Percentiles rank a stretch among this genome's conserved stretches.
phyloP scores from a whole-genome alignment of 306 rosid species.

The Medicago ruthenica region DNA sequence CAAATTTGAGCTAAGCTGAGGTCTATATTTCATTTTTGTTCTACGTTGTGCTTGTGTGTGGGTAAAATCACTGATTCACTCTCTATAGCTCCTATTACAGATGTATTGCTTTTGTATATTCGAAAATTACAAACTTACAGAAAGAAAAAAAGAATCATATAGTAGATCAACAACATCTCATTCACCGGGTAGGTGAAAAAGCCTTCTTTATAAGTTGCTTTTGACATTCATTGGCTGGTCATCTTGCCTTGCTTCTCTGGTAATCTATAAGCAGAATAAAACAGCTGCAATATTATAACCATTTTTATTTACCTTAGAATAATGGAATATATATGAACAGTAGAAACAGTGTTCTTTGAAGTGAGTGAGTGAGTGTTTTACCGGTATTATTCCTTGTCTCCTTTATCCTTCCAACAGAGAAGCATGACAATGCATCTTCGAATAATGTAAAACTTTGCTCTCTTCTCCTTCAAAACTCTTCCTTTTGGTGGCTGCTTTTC shows the following conservation, averaged over 20 bases:
- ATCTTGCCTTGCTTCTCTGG: conserved; percentile 41
- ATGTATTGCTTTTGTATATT: conserved; percentile 35
- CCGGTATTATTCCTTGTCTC: conserved; percentile 44
- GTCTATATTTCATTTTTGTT: conserved; percentile 14
- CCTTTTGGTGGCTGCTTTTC: conserved; percentile 50
- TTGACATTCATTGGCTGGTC: neutral
- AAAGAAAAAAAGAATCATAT: conserved; percentile 32
- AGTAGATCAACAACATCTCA: conserved; percentile 16
- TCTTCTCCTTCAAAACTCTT: conserved; percentile 53
- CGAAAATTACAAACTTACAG: conserved; percentile 38
- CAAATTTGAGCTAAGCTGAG: conserved; percentile 29
- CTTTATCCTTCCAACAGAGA: conserved; percentile 58
- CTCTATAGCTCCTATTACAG: conserved; percentile 34
- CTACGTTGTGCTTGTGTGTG: conserved; percentile 39
- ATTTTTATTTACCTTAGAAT: conserved; percentile 21
- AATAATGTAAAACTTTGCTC: conserved; percentile 59
- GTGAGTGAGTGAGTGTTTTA: conserved; percentile 34
- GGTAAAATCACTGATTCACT: conserved; percentile 32
- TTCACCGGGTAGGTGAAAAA: conserved; percentile 32
- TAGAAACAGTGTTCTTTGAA: conserved; percentile 16
- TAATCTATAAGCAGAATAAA: conserved; percentile 13
- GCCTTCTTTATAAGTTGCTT: conserved; percentile 36
- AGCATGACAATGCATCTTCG: conserved; percentile 57
- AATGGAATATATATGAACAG: conserved; percentile 35
- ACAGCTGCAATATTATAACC: conserved; percentile 36